A percentile compares a stretch with the other conserved stretches of the same genome.
These are phyloP conservation scores for Boeremia lycopersici DNA, from an alignment of 2,329 filamentous ascomycete species.

Conservation along the genomic window DNA sequence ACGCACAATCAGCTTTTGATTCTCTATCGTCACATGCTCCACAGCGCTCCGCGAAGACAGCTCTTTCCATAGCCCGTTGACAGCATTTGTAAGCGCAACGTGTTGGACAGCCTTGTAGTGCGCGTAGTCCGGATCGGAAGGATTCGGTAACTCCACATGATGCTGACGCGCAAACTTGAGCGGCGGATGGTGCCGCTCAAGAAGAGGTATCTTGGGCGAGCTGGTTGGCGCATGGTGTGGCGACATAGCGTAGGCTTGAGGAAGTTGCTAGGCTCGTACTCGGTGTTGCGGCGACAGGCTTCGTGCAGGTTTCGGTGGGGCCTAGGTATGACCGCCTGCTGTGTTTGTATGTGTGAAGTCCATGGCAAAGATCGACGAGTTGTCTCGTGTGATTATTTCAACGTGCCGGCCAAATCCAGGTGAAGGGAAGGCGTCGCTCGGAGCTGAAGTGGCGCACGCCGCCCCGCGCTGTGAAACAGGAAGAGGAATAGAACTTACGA, in stretches of 20 bases:
- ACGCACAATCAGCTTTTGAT: slow-evolving; percentile 42
- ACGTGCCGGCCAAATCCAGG: slow-evolving; percentile 13
- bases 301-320: slow-evolving; percentile 9
- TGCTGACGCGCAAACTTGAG: slow-evolving; percentile 43
- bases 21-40: slow-evolving; percentile 31
- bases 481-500: slow-evolving; percentile 45
- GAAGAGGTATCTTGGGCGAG: slow-evolving; percentile 29
- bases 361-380: slow-evolving; percentile 15
- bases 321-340: not conserved
- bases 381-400: slow-evolving; percentile 2
- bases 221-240: slow-evolving; percentile 23
- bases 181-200: slow-evolving; percentile 29
- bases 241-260: slow-evolving; percentile 1
- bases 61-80: slow-evolving; percentile 30
- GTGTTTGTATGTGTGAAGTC: slow-evolving; percentile 2
- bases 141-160: slow-evolving; percentile 27
- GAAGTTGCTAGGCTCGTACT: slow-evolving; percentile 7
- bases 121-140: slow-evolving; percentile 31
- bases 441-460: slow-evolving; percentile 18
- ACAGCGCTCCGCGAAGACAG: slow-evolving; percentile 31
- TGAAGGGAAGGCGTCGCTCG: slow-evolving; percentile 29
- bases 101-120: slow-evolving; percentile 32
- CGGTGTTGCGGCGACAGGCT: slow-evolving; percentile 7
- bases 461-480: slow-evolving; percentile 20
- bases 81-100: slow-evolving; percentile 35